These are phyloP conservation scores for Scheffersomyces insectosa DNA, from an alignment of 1,139 yeast genomes.

Conservation along the genomic window DNA sequence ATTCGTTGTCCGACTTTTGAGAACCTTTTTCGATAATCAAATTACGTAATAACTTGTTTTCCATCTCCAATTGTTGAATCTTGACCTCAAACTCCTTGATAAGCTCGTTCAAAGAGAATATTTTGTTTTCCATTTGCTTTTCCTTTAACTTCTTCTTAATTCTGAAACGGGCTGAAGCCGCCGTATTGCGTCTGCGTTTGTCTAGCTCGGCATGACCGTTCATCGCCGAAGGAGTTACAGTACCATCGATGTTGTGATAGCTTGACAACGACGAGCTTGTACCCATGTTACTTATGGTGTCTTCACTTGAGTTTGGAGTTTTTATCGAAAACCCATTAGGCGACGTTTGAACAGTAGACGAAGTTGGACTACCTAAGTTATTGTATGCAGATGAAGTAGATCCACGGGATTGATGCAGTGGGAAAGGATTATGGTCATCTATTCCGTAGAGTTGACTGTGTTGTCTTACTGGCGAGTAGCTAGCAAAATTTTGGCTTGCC, in stretches of 20 bases:
- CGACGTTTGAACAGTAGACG: conserved; percentile 3
- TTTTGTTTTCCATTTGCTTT: conserved; percentile 75
- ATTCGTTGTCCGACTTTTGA: conserved; percentile 44
- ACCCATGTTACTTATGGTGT: conserved; percentile 2
- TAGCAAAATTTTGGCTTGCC: background rate
- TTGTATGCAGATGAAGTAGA: conserved; percentile 1
- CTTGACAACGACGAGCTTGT: background rate
- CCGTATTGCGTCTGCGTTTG: conserved; percentile 74
- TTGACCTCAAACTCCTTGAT: conserved; percentile 62
- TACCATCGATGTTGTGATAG: conserved; percentile 1
- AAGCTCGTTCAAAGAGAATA: conserved; percentile 61
- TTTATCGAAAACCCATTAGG: background rate
- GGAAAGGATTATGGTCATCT: background rate
- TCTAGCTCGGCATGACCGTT: conserved; percentile 45
- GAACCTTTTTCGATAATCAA: conserved; percentile 68
- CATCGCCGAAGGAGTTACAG: background rate
- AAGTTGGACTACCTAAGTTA: background rate
- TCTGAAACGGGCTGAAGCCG: conserved; percentile 79
- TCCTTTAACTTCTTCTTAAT: conserved; percentile 81
- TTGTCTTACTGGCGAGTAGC: conserved; percentile 24
- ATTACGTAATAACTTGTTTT: conserved; percentile 61
- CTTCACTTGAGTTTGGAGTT: conserved; percentile 8
- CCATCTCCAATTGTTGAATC: conserved; percentile 57
- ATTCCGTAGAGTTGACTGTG: conserved; percentile 16
- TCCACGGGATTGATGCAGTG: background rate